A percentile compares a stretch with the other conserved stretches of the same genome.
Evolutionary conservation across 176 grass and related monocot species (phyloP).

Genomic region (Saccharum spontaneum): DNA sequence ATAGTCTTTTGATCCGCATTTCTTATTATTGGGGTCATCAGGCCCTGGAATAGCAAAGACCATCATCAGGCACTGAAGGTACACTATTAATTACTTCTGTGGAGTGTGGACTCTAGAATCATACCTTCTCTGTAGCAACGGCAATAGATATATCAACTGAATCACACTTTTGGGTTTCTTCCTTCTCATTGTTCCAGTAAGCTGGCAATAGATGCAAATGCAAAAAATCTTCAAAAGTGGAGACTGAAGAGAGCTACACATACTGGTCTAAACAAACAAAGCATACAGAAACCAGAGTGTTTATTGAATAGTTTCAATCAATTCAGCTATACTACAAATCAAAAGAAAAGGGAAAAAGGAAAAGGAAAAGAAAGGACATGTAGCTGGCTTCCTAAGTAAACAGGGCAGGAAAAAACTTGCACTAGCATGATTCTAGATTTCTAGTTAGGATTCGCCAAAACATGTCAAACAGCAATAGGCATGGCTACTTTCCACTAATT

Average conservation of each 20-base stretch:
- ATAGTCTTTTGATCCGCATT: slow-evolving; percentile 96
- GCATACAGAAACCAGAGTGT: slow-evolving; percentile 2
- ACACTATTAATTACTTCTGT: slow-evolving; percentile 11
- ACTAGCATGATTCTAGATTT: neutral
- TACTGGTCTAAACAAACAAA: slow-evolving; percentile 11
- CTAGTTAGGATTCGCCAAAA: neutral
- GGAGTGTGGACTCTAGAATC: neutral
- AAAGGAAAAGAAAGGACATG: neutral
- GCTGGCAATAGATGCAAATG: slow-evolving; percentile 52
- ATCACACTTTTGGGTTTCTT: slow-evolving; percentile 66
- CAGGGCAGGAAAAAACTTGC: neutral
- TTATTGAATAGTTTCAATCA: slow-evolving; percentile 7
- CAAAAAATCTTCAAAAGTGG: slow-evolving; percentile 28
- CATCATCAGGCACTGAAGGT: slow-evolving; percentile 35
- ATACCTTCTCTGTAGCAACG: slow-evolving; percentile 94
- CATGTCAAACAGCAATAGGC: neutral
- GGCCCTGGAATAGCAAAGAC: slow-evolving; percentile 54
- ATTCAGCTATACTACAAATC: neutral
- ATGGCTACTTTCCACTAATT: neutral
- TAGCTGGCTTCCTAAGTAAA: neutral
- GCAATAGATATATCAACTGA: slow-evolving; percentile 95
- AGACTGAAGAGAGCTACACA: slow-evolving; percentile 19
- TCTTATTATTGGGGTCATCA: slow-evolving; percentile 97
- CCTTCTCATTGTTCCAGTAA: slow-evolving; percentile 78
- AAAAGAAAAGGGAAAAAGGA: neutral